Percentiles rank a stretch among this genome's conserved stretches.
Evolutionary conservation across 202 grass and related monocot genomes (phyloP).

Genomic region (Carex arenaria): DNA sequence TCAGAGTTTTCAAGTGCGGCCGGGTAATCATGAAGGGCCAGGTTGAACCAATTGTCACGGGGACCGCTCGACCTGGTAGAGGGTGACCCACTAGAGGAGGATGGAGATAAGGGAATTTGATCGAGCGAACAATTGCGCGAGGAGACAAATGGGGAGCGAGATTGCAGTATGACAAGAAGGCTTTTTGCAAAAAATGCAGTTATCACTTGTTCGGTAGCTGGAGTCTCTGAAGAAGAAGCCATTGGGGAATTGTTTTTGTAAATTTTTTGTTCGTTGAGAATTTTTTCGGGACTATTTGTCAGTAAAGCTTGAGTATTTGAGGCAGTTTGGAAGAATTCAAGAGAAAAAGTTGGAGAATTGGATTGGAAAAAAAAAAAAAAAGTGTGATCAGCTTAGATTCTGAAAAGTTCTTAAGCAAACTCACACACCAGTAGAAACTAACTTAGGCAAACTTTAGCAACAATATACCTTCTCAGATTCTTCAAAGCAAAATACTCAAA

Average conservation of each 20-base stretch:
- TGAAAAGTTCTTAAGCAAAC: constrained; percentile 2
- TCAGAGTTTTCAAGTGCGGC: constrained; percentile 92
- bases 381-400: constrained; percentile 24
- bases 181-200: constrained; percentile 93
- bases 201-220: constrained; percentile 84
- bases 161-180: constrained; percentile 93
- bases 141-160: constrained; percentile 73
- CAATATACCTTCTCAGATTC: background rate
- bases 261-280: background rate
- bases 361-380: background rate
- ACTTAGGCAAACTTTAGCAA: background rate
- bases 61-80: constrained; percentile 40
- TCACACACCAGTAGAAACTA: constrained; percentile 11
- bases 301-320: background rate
- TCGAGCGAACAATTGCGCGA: constrained; percentile 56
- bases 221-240: constrained; percentile 43
- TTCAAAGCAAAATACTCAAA: background rate
- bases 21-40: constrained; percentile 69
- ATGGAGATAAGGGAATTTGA: constrained; percentile 24
- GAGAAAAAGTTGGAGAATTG: background rate
- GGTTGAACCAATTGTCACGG: constrained; percentile 80
- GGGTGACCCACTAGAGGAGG: constrained; percentile 53
- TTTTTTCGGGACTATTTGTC: background rate
- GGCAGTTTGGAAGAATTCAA: background rate
- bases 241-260: background rate